phyloP scores from a whole-genome alignment of 371 early-diverging fungal species.

The Apophysomyces elegans region DNA sequence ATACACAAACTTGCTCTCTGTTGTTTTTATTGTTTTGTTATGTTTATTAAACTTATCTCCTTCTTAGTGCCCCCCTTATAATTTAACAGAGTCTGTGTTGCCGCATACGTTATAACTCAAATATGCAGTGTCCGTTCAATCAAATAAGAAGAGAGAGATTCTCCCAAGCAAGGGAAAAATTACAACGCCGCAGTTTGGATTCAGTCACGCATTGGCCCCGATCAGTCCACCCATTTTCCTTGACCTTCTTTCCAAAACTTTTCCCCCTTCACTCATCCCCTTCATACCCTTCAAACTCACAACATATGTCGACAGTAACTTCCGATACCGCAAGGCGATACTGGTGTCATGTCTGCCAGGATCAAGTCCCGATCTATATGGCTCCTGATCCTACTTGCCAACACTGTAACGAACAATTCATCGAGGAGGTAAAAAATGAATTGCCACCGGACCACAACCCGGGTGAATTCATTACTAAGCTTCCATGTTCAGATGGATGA shows the following conservation, averaged over 20 bases:
- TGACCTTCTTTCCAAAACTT: not conserved
- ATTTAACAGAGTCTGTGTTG: not conserved
- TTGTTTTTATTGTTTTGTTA: not conserved
- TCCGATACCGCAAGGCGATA: constrained; percentile 32
- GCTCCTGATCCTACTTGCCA: constrained; percentile 68
- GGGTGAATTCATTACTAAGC: not conserved
- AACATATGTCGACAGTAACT: constrained; percentile 18
- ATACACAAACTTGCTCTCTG: too few relatives aligned
- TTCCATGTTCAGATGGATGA: constrained; percentile 20
- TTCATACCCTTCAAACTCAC: not conserved
- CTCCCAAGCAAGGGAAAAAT: not conserved
- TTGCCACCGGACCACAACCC: not conserved
- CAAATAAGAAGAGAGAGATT: not conserved
- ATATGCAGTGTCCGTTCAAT: too few relatives aligned
- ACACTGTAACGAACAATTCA: constrained; percentile 65
- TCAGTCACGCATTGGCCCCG: too few relatives aligned
- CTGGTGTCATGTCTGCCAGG: constrained; percentile 50
- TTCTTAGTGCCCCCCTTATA: not conserved
- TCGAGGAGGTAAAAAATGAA: constrained; percentile 58
- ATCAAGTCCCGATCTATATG: constrained; percentile 49
- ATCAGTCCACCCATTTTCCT: too few relatives aligned
- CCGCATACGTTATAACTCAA: too few relatives aligned
- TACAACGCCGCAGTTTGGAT: not conserved
- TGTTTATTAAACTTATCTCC: constrained; percentile 2
- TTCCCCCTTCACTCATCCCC: not conserved